Base-by-base conservation (phyloP, 176 grass and related monocot genomes). In the Tillandsia leiboldiana region DNA sequence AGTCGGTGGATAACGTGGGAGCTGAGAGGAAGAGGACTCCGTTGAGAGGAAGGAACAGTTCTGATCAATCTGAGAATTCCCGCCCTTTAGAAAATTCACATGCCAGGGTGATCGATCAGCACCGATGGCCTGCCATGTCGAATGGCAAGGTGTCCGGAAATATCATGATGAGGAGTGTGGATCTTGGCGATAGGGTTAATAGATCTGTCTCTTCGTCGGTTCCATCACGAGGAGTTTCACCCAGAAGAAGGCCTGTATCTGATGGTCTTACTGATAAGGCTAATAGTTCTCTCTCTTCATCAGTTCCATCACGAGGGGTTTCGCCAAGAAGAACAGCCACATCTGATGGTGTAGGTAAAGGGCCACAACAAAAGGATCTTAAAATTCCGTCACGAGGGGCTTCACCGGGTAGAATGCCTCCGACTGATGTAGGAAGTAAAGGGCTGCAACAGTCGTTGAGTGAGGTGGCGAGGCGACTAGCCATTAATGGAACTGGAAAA, bases 91-190 rank as follows among this genome's bases (percentile, higher is more conserved):
- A 77, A 50, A 69, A 61, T 73, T 66, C 83, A 13, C 86, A 89
- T 79, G 73, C 82, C 11, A 93, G 79, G 73, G 78, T 88, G 50
- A 99, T 90, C 27, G 94, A 99, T 72, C 89, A 99, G 53, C 86
- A 90, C 65, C 82, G 94, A 64, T 99, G 89, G 94, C 94, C 94
- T 72, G 83, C 83, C 53, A 99, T 99, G 89, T 82, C 74, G 75
- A 82, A 84, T 48, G 84, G 89, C 24, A 90, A 72, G 69, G 71
- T 72, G n/a, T 69, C 80, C 61, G 48, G 72, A 13, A 85, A 75
- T 72, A 51, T 42, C 56, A 77, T 79, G 58, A 69, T 72, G 23
- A 84, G 68, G 75, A 79, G 62, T 63, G 64, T 78, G 53, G 86
- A 84, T 27, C 65, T 68, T 73, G 56, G 80, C 57, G 80, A 81